These are phyloP conservation scores for Cocos nucifera DNA, from an alignment of 176 grass and related monocot genomes.

Conservation along the genomic window DNA sequence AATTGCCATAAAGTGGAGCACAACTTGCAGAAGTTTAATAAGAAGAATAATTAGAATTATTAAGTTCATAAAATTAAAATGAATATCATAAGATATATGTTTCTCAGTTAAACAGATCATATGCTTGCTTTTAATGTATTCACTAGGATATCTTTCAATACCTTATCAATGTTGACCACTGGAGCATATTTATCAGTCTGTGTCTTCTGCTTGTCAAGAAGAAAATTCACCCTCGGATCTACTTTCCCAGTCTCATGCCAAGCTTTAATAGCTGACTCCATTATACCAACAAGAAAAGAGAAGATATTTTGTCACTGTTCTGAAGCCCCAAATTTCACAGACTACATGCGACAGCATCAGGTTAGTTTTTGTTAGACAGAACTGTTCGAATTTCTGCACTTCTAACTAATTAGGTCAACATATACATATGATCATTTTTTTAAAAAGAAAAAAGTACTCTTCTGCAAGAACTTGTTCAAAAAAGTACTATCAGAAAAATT, in stretches of 20 bases:
- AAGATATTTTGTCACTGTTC: slow-evolving; percentile 35
- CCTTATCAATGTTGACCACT: slow-evolving; percentile 85
- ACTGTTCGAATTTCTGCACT: too few relatives aligned
- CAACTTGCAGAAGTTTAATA: too few relatives aligned
- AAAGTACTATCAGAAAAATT: neutral
- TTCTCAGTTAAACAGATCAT: too few relatives aligned
- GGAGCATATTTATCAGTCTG: slow-evolving; percentile 54
- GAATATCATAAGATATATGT: too few relatives aligned
- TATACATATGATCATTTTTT: too few relatives aligned
- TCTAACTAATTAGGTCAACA: too few relatives aligned
- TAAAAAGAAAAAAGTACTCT: too few relatives aligned
- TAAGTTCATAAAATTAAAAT: too few relatives aligned
- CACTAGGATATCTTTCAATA: slow-evolving; percentile 10
- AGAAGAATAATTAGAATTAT: too few relatives aligned
- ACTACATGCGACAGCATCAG: slow-evolving; percentile 31
- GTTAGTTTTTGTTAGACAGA: neutral
- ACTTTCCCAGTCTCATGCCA: slow-evolving; percentile 83
- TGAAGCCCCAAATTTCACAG: slow-evolving; percentile 44
- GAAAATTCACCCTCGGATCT: slow-evolving; percentile 64
- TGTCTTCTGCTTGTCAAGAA: slow-evolving; percentile 79
- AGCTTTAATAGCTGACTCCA: slow-evolving; percentile 60
- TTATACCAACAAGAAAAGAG: slow-evolving; percentile 59
- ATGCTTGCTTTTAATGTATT: neutral
- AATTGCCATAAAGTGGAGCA: too few relatives aligned
- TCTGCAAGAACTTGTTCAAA: neutral